phyloP scores from a whole-genome alignment of 805 yeast species.

The Pichia insulana region DNA sequence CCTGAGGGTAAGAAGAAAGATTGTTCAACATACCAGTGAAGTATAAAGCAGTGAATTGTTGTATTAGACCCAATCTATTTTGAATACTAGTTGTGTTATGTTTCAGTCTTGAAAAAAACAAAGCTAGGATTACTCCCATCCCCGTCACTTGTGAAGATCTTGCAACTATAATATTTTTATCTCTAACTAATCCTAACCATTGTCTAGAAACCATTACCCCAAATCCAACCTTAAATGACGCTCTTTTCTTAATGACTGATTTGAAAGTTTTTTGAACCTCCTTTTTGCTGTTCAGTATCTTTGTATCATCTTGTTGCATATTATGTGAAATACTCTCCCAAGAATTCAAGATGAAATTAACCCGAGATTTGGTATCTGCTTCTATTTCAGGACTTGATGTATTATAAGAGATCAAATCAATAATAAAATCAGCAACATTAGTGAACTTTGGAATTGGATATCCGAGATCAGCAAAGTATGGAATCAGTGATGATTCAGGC shows the following conservation, averaged over 20 bases:
- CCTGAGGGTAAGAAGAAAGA: constrained; percentile 65
- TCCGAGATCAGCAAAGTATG: constrained; percentile 42
- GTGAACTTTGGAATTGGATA: constrained; percentile 49
- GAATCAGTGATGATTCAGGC: constrained; percentile 33
- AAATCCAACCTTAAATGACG: constrained; percentile 28
- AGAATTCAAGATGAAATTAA: constrained; percentile 27
- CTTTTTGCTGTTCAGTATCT: constrained; percentile 11
- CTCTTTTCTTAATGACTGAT: constrained; percentile 25
- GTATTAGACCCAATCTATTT: constrained; percentile 67
- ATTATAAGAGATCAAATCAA: constrained; percentile 60
- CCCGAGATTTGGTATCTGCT: constrained; percentile 31
- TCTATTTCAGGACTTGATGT: constrained; percentile 38
- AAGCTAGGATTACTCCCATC: constrained; percentile 53
- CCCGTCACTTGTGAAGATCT: constrained; percentile 58
- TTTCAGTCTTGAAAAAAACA: constrained; percentile 57
- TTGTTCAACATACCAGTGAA: constrained; percentile 77
- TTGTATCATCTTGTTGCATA: too few species aligned
- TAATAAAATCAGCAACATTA: constrained; percentile 66
- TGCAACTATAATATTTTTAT: constrained; percentile 52
- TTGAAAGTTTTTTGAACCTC: constrained; percentile 18
- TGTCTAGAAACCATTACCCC: constrained; percentile 31
- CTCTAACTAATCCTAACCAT: constrained; percentile 36
- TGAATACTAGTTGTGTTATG: constrained; percentile 43
- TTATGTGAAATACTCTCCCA: constrained; percentile 27
- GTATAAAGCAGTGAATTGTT: constrained; percentile 62